Base-by-base conservation (phyloP, 2,329 filamentous ascomycete genomes). In the Fusarium sp. region DNA sequence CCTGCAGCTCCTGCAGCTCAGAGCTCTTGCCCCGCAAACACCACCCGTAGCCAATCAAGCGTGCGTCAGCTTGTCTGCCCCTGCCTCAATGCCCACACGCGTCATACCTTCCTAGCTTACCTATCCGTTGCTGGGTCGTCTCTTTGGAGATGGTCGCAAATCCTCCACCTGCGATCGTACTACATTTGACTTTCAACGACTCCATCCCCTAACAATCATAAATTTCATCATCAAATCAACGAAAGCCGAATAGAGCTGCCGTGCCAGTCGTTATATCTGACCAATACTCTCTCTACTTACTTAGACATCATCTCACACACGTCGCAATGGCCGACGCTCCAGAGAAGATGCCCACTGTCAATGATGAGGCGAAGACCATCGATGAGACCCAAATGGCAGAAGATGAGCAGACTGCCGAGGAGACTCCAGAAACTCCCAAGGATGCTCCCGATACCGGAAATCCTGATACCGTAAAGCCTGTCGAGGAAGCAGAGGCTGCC, bases 251-350 rank as follows among this genome's bases (percentile, higher is more conserved):
- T 7, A 4, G 6, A 2, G 14, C 13, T 54, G 23, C 14, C 7
- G 31, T 52, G n/a, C 11, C 21, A 13, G 11, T 27, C 23, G 19
- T 19, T 19, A 19, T 9, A 14, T 11, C 31, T 8, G 37, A 14
- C 23, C 42, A 49, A 51, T 59, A 49, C 41, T 17, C 13, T 17
- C 13, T 25, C 21, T 7, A 17, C 17, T 29, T 19, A 27, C 21
- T 36, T 11, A 32, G 17, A 3, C n/a, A 46, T 36, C 32, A 36
- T 29, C 31, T 25, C 19, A 29, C 47, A 9, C 21, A 11, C 58
- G 51, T 53, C 49, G 60, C 47, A 61, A 73, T 73, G 72, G 65
- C 73, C 27, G 73, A 74, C n/a, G 37, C 56, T 43, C 61, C 62
- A 48, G 71, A 73, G 49, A 61, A 65, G 38, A 53, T 63, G 41